Evolutionary conservation across 108 stramenopile genomes (phyloP), one percentile per base, ranked within the genome.

Genomic region (Asterionellopsis glacialis): DNA sequence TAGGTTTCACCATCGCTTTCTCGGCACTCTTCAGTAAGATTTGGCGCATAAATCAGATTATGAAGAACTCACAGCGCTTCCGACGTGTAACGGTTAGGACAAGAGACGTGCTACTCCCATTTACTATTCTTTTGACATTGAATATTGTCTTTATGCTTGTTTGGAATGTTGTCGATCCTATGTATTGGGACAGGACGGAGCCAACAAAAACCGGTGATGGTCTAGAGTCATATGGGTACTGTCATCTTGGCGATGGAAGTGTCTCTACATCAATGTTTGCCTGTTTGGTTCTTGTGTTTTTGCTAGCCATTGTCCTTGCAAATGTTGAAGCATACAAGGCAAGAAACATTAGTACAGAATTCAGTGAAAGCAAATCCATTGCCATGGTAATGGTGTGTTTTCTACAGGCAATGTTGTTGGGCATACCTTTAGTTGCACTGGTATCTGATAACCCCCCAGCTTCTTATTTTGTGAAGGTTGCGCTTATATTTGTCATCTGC

Each of bases 21-120:
- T 61, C 73, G 0, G 79, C 80, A 16, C 68, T 87, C 2, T 77
- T 73, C 39, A 59, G 75, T 55, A 87, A 87, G 62, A 69, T 71
- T 25, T 87, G 79, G 79, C 61, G 79, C 45, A 38, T 83, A 49
- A 80, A 75, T 44, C 54, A 55, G 41, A n/a, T 67, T 21, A 2
- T 55, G 26, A 11, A 21, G 1, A 23, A 15, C 33, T 5, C 13
- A 6, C 2, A 48, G 16, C 59, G 69, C 19, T 48, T 48, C 47
- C 61, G 55, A 1, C 38, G 72, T 2, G 54, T 76, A 23, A 57
- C 21, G 13, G 72, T 76, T 11, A 54, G 23, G 22, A 58, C 24
- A 12, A 21, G 18, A 13, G 72, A 81, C 52, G 80, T 81, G 12
- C 38, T 56, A n/a, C 28, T 14, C 13, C 55, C 55, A 13, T 56